Base-by-base conservation (phyloP, 208 protist species). In the Leptomonas seymouri region DNA sequence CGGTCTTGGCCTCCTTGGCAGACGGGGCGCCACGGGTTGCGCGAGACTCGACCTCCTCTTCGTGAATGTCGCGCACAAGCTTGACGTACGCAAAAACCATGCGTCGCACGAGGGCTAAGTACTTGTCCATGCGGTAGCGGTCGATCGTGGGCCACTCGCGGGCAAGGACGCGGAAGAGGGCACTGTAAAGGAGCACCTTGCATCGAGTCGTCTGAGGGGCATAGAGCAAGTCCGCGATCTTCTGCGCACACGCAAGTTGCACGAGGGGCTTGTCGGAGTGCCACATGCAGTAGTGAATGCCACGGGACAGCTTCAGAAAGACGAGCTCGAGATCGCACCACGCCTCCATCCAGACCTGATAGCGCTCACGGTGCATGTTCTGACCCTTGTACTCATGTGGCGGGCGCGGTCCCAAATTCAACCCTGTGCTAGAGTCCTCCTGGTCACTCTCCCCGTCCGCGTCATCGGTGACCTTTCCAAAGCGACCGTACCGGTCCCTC, bases 181-280 rank as follows among this genome's bases (percentile, higher is more conserved):
- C 83, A 45, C 82, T 81, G 28, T 86, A 85, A 50, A 95, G 83
- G n/a, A 94, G 81, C 41, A 84, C 61, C 57, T 88, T 83, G 56
- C 72, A 77, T 25, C 78, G 79, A 39, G 65, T 62, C 30, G 86
- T 88, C 7, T 61, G 79, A 6, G 86, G 78, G 5, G 76, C 74
- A 30, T 80, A 51, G 21, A 95, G 59, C 18, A 97, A 78, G 20
- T 82, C 49, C 0, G 88, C 81, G 21, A 97, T 95, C 27, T 69
- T 69, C 71, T 86, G 67, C 44, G 93, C 91, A 59, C 91, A 96
- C 44, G 82, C 86, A 6, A 89, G 83, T 79, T 97, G 93, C 27
- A 95, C 93, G 0, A 94, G 79, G 14, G 89, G 93, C 81, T 97
- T 97, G 78, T 97, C 93, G 0, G 88, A 90, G 78, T 97, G 93